These are phyloP conservation scores for Gautieria morchelliformis DNA, from an alignment of 768 basidiomycete genomes.

Conservation along the genomic window DNA sequence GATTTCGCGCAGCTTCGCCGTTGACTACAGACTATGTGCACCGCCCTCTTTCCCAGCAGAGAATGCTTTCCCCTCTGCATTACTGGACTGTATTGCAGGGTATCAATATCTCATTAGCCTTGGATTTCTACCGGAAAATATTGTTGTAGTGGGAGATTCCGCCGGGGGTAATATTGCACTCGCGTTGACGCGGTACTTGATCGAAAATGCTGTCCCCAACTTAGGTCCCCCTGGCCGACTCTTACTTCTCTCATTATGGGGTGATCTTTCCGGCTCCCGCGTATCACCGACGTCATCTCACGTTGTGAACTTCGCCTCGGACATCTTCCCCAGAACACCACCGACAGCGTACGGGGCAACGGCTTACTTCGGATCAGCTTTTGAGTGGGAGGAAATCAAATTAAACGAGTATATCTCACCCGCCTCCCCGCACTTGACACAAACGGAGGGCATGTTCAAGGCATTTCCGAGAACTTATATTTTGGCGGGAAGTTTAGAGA, in stretches of 20 bases:
- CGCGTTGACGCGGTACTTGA: slow-evolving; percentile 29
- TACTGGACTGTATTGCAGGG: slow-evolving; percentile 66
- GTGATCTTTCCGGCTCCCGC: slow-evolving; percentile 8
- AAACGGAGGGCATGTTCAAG: slow-evolving; percentile 31
- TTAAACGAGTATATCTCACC: slow-evolving; percentile 1
- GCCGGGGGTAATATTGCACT: slow-evolving; percentile 17
- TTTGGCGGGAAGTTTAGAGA: slow-evolving; percentile 45
- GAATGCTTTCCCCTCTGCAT: slow-evolving; percentile 64
- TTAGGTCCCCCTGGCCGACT: slow-evolving; percentile 10
- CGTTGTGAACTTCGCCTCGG: background rate
- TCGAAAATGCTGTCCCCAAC: slow-evolving; percentile 9
- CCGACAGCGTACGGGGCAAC: background rate
- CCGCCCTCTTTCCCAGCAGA: slow-evolving; percentile 29
- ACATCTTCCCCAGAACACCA: background rate
- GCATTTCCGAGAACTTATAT: slow-evolving; percentile 57
- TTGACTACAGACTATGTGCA: slow-evolving; percentile 66
- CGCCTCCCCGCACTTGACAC: background rate
- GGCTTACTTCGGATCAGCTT: background rate
- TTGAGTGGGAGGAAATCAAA: background rate
- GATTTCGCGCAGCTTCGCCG: slow-evolving; percentile 42
- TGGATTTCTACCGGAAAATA: slow-evolving; percentile 11
- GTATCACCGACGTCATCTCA: background rate
- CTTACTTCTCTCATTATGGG: slow-evolving; percentile 14
- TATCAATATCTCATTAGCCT: slow-evolving; percentile 54
- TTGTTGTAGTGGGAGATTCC: slow-evolving; percentile 14